Evolutionary conservation across 1,284 basidiomycete species (phyloP), one percentile per base, ranked within the genome.

Genomic region (Puccinia hordei): DNA sequence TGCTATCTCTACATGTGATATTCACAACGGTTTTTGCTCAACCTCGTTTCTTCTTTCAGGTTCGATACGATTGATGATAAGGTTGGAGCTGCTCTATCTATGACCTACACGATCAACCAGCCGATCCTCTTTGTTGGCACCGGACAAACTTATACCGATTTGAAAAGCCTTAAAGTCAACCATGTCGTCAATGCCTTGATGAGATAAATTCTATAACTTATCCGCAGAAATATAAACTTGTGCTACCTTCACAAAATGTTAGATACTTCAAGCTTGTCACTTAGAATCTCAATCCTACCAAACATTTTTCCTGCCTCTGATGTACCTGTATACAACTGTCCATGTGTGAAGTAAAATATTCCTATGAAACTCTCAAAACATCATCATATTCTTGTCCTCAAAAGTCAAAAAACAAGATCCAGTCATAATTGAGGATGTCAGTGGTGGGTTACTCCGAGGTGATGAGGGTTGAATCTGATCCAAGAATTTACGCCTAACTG

Each of bases 1-100:
- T n/a, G n/a, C 9, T 9, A 27, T 22, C 22, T 19, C n/a, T 35
- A 66, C 10, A 24, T n/a, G 49, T 12, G 53, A 53, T 72, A 35
- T 35, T 6, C 17, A 19, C 17, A 72, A 65, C 38, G 10, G 24
- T 12, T 55, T 33, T 53, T 51, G 5, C 1, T 5, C 22, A 2
- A 57, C 6, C 33, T 49, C 35, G 15, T 63, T 69, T 30, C 38
- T 63, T 24, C 38, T 10, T 46, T 13, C 49, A 83, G 82, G 80
- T 97, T 95, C 91, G 95, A 98, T 85, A 98, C 95, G 0, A 95
- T 98, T 15, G 93, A 94, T 83, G 93, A 94, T 86, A 94, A 94
- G 89, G 95, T 98, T 75, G 95, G 95, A 55, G 95, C 95, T 2
- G 95, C 95, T 13, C 88, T 98, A 75, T 95, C 93, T 3, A 98